These are phyloP conservation scores for Ananas comosus DNA, from an alignment of 176 grass and related monocot genomes.

Conservation along the genomic window DNA sequence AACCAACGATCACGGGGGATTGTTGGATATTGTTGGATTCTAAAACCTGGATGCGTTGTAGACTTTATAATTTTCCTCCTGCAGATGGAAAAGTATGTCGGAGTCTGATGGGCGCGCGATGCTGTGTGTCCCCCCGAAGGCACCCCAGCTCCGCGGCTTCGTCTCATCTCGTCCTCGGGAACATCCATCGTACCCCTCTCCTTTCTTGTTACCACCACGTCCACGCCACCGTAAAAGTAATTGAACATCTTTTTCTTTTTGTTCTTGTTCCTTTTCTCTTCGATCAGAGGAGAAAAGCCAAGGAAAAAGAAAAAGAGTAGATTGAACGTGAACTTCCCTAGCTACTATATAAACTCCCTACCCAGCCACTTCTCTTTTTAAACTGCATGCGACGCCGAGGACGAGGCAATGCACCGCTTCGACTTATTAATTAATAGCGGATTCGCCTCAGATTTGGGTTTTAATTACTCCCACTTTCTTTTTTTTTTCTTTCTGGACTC, in stretches of 20 bases:
- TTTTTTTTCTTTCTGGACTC: background rate
- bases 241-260: background rate
- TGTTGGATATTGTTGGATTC: too few relatives aligned
- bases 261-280: background rate
- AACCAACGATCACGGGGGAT: too few relatives aligned
- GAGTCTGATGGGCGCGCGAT: background rate
- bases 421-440: background rate
- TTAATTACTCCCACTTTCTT: background rate
- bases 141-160: background rate
- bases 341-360: background rate
- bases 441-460: background rate
- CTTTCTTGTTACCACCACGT: slow-evolving; percentile 1
- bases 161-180: background rate
- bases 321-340: background rate
- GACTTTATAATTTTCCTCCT: too few relatives aligned
- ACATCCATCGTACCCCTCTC: background rate
- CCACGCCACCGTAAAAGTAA: background rate
- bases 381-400: background rate
- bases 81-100: too few relatives aligned
- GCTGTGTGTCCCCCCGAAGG: background rate
- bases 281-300: too few relatives aligned
- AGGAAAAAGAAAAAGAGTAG: background rate
- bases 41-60: too few relatives aligned
- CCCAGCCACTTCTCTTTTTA: background rate
- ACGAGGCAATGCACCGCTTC: background rate